Evolutionary conservation across 106 monocot genomes (phyloP).

Genomic region (Gastrodia elata): DNA sequence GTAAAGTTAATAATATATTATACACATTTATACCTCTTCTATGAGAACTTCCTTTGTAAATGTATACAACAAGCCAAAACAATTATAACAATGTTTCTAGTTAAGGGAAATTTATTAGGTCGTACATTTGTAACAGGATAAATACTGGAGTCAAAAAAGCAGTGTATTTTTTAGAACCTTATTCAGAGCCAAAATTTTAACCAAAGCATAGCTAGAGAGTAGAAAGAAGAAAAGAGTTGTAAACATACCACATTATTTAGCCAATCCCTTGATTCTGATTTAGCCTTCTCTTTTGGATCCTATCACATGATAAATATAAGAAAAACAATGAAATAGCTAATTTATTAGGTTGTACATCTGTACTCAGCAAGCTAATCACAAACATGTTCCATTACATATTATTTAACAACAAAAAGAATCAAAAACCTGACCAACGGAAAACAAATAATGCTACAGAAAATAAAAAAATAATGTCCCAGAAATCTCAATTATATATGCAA

Average conservation of each 20-base stretch:
- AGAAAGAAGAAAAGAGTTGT: background rate
- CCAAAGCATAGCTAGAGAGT: background rate
- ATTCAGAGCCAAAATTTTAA: background rate
- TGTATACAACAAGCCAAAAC: no score
- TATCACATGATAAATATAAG: slow-evolving; percentile 9
- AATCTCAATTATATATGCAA: background rate
- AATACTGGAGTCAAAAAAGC: background rate
- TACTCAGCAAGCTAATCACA: background rate
- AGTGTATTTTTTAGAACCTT: background rate
- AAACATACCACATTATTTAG: slow-evolving; percentile 75
- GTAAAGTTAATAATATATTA: no score
- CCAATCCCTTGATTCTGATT: slow-evolving; percentile 98
- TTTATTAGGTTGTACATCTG: background rate
- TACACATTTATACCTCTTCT: no score
- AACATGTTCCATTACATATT: background rate
- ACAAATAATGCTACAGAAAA: background rate
- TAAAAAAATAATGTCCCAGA: background rate
- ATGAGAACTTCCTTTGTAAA: background rate
- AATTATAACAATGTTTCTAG: no score
- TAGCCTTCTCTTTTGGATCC: slow-evolving; percentile 99
- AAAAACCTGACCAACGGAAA: background rate
- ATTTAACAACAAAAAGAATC: background rate
- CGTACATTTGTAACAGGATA: no score
- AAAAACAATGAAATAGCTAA: no score
- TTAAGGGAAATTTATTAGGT: no score